phyloP scores from a whole-genome alignment of 352 stramenopile genomes.

The Phytophthora ramorum region DNA sequence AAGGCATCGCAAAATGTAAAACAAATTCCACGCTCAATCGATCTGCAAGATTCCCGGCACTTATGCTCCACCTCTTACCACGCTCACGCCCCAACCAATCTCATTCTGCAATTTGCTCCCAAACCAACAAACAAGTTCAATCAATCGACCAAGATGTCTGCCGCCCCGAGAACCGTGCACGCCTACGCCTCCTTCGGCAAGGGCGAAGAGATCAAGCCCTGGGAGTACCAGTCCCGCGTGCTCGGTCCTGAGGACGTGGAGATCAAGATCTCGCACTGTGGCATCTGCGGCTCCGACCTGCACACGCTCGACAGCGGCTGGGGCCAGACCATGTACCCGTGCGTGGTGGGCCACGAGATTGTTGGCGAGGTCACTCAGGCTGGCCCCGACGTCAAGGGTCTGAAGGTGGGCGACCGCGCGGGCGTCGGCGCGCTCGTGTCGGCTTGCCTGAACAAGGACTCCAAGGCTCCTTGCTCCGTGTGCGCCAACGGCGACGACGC shows the following conservation, averaged over 20 bases:
- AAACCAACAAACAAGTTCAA: slow-evolving; percentile 8
- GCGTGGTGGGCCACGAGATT: slow-evolving; percentile 67
- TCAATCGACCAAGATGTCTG: slow-evolving; percentile 16
- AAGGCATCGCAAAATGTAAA: neutral
- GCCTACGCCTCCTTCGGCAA: slow-evolving; percentile 53
- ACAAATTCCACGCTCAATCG: neutral
- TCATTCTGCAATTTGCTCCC: slow-evolving; percentile 15
- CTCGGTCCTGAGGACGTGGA: slow-evolving; percentile 53
- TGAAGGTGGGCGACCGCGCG: slow-evolving; percentile 78
- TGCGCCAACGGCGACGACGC: slow-evolving; percentile 71
- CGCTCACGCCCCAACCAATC: no score
- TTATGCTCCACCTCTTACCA: no score
- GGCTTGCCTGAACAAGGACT: slow-evolving; percentile 67
- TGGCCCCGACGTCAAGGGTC: slow-evolving; percentile 53
- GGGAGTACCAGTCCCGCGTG: slow-evolving; percentile 51
- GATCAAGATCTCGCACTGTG: slow-evolving; percentile 69
- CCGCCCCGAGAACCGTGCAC: slow-evolving; percentile 45
- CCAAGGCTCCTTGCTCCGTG: slow-evolving; percentile 53
- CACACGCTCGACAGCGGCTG: slow-evolving; percentile 62
- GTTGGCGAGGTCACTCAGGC: slow-evolving; percentile 49
- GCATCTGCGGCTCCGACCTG: slow-evolving; percentile 66
- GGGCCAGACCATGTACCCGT: slow-evolving; percentile 48
- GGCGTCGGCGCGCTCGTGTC: slow-evolving; percentile 86
- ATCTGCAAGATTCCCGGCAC: neutral
- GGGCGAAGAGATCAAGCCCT: slow-evolving; percentile 38